These are phyloP conservation scores for Colletotrichum paranaense DNA, from an alignment of 2,329 filamentous ascomycete genomes.

Conservation along the genomic window DNA sequence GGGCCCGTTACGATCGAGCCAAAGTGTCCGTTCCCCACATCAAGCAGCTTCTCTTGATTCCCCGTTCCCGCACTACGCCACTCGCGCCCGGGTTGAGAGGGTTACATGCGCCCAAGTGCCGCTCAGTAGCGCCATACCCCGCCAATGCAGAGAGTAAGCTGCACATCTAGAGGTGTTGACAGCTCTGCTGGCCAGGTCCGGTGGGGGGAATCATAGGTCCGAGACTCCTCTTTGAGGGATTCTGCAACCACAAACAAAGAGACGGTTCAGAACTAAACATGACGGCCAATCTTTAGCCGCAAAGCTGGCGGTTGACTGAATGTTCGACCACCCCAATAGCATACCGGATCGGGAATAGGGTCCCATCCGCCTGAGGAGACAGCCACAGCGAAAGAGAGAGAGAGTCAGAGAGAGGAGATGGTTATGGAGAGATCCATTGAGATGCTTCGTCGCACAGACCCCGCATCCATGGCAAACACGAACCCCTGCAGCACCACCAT, in stretches of 20 bases:
- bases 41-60: conserved; percentile 2
- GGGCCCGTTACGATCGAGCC: background rate
- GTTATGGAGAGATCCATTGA: background rate
- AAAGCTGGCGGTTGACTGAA: background rate
- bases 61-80: background rate
- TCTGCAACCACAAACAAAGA: background rate
- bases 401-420: background rate
- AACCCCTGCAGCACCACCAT: conserved; percentile 30
- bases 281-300: background rate
- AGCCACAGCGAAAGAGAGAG: background rate
- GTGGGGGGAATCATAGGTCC: background rate
- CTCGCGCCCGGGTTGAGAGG: background rate
- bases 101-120: conserved; percentile 28
- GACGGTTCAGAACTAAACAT: background rate
- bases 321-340: background rate
- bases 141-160: background rate
- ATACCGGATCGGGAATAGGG: conserved; percentile 23
- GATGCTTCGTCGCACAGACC: conserved; percentile 30
- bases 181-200: background rate
- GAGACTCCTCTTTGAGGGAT: background rate
- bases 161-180: background rate
- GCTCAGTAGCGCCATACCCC: conserved; percentile 2
- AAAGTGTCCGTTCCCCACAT: conserved; percentile 9
- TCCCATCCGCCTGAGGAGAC: background rate
- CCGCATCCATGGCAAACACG: conserved; percentile 23